Base-by-base conservation (phyloP, 2,329 filamentous ascomycete species). In the Geosmithia putterillii region DNA sequence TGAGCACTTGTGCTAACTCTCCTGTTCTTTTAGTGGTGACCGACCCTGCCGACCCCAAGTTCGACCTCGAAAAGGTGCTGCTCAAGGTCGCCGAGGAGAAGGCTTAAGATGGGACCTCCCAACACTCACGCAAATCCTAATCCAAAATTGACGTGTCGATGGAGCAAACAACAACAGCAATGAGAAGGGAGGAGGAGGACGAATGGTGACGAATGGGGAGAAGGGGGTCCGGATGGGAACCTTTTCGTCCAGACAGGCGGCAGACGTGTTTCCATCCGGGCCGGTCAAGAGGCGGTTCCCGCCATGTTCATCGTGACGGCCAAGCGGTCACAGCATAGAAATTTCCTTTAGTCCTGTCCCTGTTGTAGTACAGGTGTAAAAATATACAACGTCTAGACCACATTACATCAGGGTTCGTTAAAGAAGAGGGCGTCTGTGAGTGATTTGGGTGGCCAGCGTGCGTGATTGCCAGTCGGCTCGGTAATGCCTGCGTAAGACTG, bases 61-160 rank as follows among this genome's bases (percentile, higher is more conserved):
- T 96, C 70, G 89, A 98, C 63, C 74, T 96, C 54, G 90, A 96
- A 73, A 81, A 84, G 54, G 86, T 79, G 64, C 67, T 95, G 63
- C 75, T 78, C 57, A 72, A 76, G 55, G 67, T 87, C 54, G 54
- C 65, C 51, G 65, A 70, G 60, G 62, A 73, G 58, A 74, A 64
- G 57, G 61, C 70, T 54, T 76, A 68, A 63, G 49, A 48, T 22
- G 15, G 23, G 46, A 17, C 14, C 15, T 14, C 21, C 10, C n/a
- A 19, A 38, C n/a, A n/a, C 15, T n/a, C n/a, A 38, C 35, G 35
- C 17, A 19, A 38, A 38, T n/a, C 35, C n/a, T n/a, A n/a, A n/a
- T n/a, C 28, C 10, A 14, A 32, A 7, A 12, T 6, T 32, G 10
- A 32, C 5, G 28, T 32, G 36, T 18, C 15, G 36, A 38, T 38